A percentile compares a stretch with the other conserved stretches of the same genome.
Evolutionary conservation across 495 filamentous ascomycete genomes (phyloP).

Genomic region (Penicillium lividum): DNA sequence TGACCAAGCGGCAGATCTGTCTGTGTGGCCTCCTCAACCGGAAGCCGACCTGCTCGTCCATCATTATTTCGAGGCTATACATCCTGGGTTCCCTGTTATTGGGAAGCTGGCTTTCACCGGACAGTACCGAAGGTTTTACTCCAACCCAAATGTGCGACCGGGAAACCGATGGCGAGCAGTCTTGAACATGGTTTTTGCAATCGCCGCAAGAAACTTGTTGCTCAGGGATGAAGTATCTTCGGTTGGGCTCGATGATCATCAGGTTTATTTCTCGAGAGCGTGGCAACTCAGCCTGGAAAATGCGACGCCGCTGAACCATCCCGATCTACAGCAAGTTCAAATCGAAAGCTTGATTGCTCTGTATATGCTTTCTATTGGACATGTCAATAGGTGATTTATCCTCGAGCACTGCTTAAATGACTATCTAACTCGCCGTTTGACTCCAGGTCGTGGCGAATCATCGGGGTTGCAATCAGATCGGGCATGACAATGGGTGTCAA

Average conservation of each 20-base stretch:
- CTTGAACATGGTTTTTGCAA: constrained; percentile 67
- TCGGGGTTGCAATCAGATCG: constrained; percentile 59
- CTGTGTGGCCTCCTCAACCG: constrained; percentile 47
- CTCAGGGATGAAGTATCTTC: constrained; percentile 35
- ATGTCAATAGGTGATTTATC: constrained; percentile 56
- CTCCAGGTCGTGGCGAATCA: constrained; percentile 57
- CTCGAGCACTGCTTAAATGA: neutral
- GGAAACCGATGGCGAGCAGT: constrained; percentile 56
- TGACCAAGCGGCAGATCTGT: constrained; percentile 44
- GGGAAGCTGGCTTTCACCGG: constrained; percentile 44
- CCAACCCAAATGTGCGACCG: constrained; percentile 33
- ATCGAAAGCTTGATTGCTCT: constrained; percentile 58
- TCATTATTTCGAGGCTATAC: constrained; percentile 56
- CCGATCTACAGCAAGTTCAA: constrained; percentile 60
- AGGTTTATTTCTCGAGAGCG: constrained; percentile 60
- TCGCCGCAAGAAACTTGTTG: constrained; percentile 51
- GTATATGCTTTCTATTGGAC: constrained; percentile 59
- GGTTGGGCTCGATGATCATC: constrained; percentile 45
- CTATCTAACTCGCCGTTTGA: neutral
- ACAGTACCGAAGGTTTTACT: constrained; percentile 44
- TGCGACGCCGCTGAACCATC: constrained; percentile 49
- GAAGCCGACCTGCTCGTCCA: constrained; percentile 55
- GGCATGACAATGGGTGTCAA: constrained; percentile 61
- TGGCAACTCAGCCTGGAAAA: constrained; percentile 54
- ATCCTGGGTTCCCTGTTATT: constrained; percentile 61